phyloP scores from a whole-genome alignment of 2,329 filamentous ascomycete species.

The Graphiopsis chlorocephala region DNA sequence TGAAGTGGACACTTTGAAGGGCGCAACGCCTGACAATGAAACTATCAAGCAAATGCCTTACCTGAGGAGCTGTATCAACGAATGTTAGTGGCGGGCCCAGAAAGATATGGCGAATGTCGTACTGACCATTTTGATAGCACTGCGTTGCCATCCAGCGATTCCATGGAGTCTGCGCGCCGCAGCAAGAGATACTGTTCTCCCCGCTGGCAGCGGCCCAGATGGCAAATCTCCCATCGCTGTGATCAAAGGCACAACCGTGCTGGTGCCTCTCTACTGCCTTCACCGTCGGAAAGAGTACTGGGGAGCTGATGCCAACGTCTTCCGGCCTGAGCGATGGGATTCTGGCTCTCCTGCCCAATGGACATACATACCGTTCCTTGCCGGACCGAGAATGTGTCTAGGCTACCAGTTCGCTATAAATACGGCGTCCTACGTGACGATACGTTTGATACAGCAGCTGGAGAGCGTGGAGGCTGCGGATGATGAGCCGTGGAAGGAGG shows the following conservation, averaged over 20 bases:
- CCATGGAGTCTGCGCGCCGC: constrained; percentile 4
- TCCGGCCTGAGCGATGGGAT: constrained; percentile 46
- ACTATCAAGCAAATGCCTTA: constrained; percentile 28
- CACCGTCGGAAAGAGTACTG: constrained; percentile 49
- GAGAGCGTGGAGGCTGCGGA: background rate
- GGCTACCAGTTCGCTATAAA: constrained; percentile 19
- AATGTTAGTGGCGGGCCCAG: constrained; percentile 21
- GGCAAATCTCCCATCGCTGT: constrained; percentile 43
- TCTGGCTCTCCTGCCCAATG: constrained; percentile 18
- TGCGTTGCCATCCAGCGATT: constrained; percentile 4
- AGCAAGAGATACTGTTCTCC: constrained; percentile 43
- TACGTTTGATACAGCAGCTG: constrained; percentile 15
- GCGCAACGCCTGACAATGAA: constrained; percentile 41
- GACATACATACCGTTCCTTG: constrained; percentile 19
- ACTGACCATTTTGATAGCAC: background rate
- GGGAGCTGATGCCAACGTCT: constrained; percentile 48
- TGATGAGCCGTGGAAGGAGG: constrained; percentile 15
- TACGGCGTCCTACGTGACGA: constrained; percentile 17
- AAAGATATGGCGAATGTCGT: no score
- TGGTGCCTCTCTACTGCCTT: constrained; percentile 47
- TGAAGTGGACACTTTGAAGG: constrained; percentile 24
- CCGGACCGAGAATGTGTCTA: constrained; percentile 19
- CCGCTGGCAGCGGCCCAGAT: constrained; percentile 43
- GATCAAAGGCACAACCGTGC: constrained; percentile 38
- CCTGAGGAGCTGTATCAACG: constrained; percentile 62